Percentiles rank a stretch among this genome's conserved stretches.
These are phyloP conservation scores for Solanum sitiens DNA, from an alignment of 257 asterid species.

Conservation along the genomic window DNA sequence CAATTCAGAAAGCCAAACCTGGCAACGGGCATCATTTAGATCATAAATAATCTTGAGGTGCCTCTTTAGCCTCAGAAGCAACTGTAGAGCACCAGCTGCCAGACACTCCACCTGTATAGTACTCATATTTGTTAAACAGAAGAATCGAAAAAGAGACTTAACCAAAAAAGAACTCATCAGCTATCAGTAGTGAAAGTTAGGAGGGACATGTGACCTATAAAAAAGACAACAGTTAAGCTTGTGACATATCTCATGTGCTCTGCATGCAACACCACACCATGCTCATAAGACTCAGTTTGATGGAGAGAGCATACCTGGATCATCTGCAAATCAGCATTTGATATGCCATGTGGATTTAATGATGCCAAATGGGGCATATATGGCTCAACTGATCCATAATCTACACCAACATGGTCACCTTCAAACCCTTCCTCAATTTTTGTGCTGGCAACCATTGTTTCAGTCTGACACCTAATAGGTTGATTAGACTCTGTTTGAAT, in stretches of 20 bases:
- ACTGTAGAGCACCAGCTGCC: slow-evolving; percentile 82
- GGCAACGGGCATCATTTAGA: slow-evolving; percentile 86
- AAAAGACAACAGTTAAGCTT: neutral
- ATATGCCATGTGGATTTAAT: slow-evolving; percentile 26
- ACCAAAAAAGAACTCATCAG: neutral
- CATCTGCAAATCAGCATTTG: slow-evolving; percentile 44
- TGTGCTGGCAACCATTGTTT: slow-evolving; percentile 16
- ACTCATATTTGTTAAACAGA: slow-evolving; percentile 4
- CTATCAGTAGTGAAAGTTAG: neutral
- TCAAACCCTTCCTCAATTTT: slow-evolving; percentile 30
- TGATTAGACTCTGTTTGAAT: slow-evolving; percentile 17
- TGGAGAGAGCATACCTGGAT: slow-evolving; percentile 46
- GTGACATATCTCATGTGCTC: neutral
- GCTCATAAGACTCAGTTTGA: neutral
- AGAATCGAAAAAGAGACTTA: neutral
- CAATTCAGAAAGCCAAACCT: slow-evolving; percentile 33
- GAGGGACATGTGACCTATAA: neutral
- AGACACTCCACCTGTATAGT: slow-evolving; percentile 63
- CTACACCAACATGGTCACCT: slow-evolving; percentile 22
- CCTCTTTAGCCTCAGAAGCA: slow-evolving; percentile 89
- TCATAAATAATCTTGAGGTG: slow-evolving; percentile 80
- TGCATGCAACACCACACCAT: neutral
- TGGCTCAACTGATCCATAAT: slow-evolving; percentile 20
- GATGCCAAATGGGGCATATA: slow-evolving; percentile 20
- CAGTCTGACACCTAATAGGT: slow-evolving; percentile 14